Conservation (phyloP, 306 rosid genomes). For the Boehmeria nivea region DNA sequence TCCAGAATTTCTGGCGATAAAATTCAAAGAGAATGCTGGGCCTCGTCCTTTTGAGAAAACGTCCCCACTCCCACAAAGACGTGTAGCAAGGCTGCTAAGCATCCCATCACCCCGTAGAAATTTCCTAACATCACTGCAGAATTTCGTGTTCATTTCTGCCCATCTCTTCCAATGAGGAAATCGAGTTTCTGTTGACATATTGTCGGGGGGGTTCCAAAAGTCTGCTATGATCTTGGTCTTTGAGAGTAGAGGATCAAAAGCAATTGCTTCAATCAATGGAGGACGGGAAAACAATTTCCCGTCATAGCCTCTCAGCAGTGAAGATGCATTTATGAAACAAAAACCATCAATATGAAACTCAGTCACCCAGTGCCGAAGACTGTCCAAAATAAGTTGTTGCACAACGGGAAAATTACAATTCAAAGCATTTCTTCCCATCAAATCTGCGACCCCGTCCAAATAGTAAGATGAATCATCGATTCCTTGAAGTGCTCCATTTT, state of each 20-base stretch:
- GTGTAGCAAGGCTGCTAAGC: conserved; percentile 76
- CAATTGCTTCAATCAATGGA: conserved; percentile 80
- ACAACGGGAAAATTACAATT: conserved; percentile 77
- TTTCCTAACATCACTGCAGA: conserved; percentile 55
- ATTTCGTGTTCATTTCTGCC: conserved; percentile 77
- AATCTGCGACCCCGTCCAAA: conserved; percentile 26
- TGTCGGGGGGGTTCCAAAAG: conserved; percentile 58
- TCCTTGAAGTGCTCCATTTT: conserved; percentile 61
- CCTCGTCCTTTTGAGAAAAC: conserved; percentile 67
- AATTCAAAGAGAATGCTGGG: conserved; percentile 80
- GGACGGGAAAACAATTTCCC: conserved; percentile 74
- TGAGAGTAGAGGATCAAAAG: conserved; percentile 76
- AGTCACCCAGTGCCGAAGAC: conserved; percentile 76
- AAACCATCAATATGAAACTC: conserved; percentile 94
- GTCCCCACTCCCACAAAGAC: conserved; percentile 93
- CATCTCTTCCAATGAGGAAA: conserved; percentile 98
- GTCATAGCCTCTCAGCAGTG: conserved; percentile 47
- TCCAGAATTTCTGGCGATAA: conserved; percentile 53
- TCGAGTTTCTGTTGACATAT: conserved; percentile 36
- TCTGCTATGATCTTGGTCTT: conserved; percentile 81
- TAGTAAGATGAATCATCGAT: conserved; percentile 69
- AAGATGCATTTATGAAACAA: conserved; percentile 78
- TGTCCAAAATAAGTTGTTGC: conserved; percentile 72
- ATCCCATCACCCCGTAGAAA: conserved; percentile 68
- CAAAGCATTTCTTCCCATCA: conserved; percentile 36